Evolutionary conservation across 73 alveolate genomes (phyloP), one percentile per base, ranked within the genome.

Genomic region (Breviolum minutum): DNA sequence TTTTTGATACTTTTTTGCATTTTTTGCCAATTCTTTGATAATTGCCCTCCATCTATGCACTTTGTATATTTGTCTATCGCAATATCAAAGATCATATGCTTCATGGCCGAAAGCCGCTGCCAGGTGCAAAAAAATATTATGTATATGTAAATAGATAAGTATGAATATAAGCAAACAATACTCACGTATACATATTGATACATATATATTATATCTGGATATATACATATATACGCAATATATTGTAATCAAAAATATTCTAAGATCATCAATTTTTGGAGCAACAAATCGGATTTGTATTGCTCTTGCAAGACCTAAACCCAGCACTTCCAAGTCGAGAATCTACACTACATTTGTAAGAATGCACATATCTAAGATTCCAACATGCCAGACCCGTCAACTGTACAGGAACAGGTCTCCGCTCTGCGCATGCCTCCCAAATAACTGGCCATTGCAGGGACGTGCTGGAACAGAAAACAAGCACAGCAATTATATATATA

Each of bases 371-470:
- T 32, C 87, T 79, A 8, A 29, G 87, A 32, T 12, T 79, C n/a
- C 29, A n/a, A 32, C 87, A 30, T 29, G 68, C 66, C 64, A 79
- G 1, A 79, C 87, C 27, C 40, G 87, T 40, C 27, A 79, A 79
- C 87, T 79, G 87, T 79, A 79, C 87, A 79, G 66, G 83, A 73
- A 79, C 64, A 79, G n/a, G 87, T 79, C 64, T 30, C 48, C 17
- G 87, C 87, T 40, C 27, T 14, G 87, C 87, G 87, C 30, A 26
- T 9, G 48, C 83, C 30, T 26, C 16, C 54, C 60, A 5, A 11
- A 26, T 73, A 26, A 13, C 2, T 48, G 22, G 83, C 22, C 76
- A 20, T 26, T 73, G 60, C 12, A 5, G 27, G 19, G 30, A 7
- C 14, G 48, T 26, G 19, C 19, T 73, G 48, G 60, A 22, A 26